These are phyloP conservation scores for Aureobasidium melanogenum DNA, from an alignment of 2,329 filamentous ascomycete genomes.

Conservation along the genomic window DNA sequence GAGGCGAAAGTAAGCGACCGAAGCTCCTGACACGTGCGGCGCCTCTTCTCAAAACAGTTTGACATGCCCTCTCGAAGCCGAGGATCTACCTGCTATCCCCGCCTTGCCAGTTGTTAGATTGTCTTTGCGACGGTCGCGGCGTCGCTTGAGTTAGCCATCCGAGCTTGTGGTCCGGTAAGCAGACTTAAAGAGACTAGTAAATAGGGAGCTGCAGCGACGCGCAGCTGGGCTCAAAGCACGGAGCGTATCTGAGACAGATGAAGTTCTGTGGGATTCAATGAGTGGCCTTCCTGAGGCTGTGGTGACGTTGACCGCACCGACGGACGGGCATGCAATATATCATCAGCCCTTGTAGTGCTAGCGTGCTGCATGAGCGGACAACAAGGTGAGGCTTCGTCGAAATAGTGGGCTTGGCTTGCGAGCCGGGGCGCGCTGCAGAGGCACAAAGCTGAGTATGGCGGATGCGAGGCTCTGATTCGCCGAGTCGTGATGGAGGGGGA, in stretches of 20 bases:
- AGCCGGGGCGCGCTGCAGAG: conserved; percentile 2
- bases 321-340: conserved; percentile 10
- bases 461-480: conserved; percentile 3
- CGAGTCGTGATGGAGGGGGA: not conserved
- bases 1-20: conserved; percentile 7
- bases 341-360: not conserved
- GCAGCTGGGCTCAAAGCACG: conserved; percentile 1
- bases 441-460: not conserved
- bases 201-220: conserved; percentile 1
- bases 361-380: conserved; percentile 3
- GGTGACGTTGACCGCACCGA: conserved; percentile 4
- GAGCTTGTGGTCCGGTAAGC: not conserved
- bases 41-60: conserved; percentile 4
- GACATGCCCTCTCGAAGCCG: not conserved
- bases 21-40: conserved; percentile 1
- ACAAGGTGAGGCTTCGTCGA: not conserved
- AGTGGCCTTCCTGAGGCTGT: not conserved
- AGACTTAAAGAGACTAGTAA: not conserved
- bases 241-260: conserved; percentile 5
- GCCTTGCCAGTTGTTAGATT: conserved; percentile 1
- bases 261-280: not conserved
- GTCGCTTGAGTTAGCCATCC: not conserved
- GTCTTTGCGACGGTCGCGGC: not conserved
- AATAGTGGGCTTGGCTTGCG: not conserved
- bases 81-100: not conserved